Percentiles rank a stretch among this genome's conserved stretches.
phyloP scores from a whole-genome alignment of 805 yeast genomes.

The Schizosaccharomyces cryophilus region DNA sequence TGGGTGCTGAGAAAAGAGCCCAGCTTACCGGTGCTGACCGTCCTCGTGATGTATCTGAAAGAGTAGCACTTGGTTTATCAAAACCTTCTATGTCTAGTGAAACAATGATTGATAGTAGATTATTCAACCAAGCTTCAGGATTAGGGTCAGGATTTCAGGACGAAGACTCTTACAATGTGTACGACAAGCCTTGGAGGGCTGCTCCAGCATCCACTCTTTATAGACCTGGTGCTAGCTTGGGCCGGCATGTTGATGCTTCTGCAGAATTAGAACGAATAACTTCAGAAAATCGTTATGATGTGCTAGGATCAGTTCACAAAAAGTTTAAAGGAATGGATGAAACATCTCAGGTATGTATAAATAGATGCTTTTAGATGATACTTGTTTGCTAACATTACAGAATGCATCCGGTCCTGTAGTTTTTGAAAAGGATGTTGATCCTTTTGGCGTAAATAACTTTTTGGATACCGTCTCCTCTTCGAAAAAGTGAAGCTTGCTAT shows the following conservation, averaged over 20 bases:
- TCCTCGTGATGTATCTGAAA: conserved; percentile 30
- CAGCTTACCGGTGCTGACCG: conserved; percentile 20
- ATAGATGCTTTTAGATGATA: background rate
- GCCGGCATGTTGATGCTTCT: conserved; percentile 12
- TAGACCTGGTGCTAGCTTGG: conserved; percentile 15
- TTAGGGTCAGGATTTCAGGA: conserved; percentile 5
- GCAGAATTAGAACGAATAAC: conserved; percentile 9
- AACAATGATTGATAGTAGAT: conserved; percentile 31
- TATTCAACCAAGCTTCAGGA: conserved; percentile 25
- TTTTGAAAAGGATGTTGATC: conserved; percentile 18
- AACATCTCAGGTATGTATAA: conserved; percentile 1
- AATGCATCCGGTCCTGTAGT: conserved; percentile 21
- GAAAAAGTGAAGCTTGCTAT: background rate
- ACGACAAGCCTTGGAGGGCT: conserved; percentile 33
- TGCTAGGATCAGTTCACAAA: conserved; percentile 8
- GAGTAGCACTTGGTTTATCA: conserved; percentile 28
- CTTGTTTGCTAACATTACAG: background rate
- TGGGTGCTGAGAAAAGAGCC: conserved; percentile 21
- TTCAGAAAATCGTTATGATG: conserved; percentile 12
- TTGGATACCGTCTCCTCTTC: background rate
- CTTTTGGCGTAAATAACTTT: conserved; percentile 5
- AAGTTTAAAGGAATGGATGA: conserved; percentile 9
- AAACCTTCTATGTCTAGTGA: conserved; percentile 19
- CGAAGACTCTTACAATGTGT: conserved; percentile 14
- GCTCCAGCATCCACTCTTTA: conserved; percentile 27